Evolutionary conservation across 129 eudicot species (phyloP).

Genomic region (Artemisia argyi): DNA sequence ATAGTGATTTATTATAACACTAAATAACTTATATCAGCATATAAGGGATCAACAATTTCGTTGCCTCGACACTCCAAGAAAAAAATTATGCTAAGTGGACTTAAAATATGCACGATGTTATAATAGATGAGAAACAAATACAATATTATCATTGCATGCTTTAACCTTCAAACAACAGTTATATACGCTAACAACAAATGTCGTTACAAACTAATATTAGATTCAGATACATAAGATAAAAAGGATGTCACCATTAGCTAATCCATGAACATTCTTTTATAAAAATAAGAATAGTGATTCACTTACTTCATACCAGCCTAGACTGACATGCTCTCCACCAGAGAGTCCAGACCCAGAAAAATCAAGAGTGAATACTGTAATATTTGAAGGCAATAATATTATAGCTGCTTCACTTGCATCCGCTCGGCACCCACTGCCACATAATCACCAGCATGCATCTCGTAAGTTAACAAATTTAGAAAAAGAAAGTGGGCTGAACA

Average conservation of each 20-base stretch:
- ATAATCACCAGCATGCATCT: conserved; percentile 23
- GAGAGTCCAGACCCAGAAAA: conserved; percentile 97
- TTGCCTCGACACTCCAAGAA: neutral
- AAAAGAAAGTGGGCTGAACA: too few species aligned
- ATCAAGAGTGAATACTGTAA: conserved; percentile 92
- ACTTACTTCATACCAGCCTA: too few species aligned
- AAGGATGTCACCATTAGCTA: too few species aligned
- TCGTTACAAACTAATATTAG: too few species aligned
- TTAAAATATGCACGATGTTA: neutral
- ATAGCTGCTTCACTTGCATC: conserved; percentile 99
- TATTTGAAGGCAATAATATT: conserved; percentile 82
- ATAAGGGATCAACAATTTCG: neutral
- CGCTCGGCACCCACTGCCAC: conserved; percentile 88
- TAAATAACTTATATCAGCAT: neutral
- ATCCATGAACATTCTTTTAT: too few species aligned
- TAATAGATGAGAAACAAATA: neutral
- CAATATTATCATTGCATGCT: too few species aligned
- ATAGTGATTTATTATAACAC: too few species aligned
- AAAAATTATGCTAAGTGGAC: neutral
- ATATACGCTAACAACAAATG: too few species aligned
- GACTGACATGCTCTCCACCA: conserved; percentile 94
- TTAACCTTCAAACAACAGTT: neutral
- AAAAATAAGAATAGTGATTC: too few species aligned
- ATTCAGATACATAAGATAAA: too few species aligned
- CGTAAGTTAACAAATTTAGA: conserved; percentile 17